Conservation (phyloP, 257 asterid species). For the Ilex asprella region DNA sequence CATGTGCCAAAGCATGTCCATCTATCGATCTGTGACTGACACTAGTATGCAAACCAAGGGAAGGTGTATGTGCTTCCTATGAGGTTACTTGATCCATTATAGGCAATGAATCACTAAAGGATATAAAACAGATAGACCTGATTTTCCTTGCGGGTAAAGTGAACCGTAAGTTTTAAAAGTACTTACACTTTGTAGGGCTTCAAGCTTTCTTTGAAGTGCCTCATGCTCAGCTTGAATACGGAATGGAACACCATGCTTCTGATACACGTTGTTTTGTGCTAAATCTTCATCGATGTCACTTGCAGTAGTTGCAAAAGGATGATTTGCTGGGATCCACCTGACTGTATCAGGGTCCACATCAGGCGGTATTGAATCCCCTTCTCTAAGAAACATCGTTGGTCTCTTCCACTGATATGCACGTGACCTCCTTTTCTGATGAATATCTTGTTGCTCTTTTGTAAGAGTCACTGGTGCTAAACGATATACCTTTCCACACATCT, state of each 20-base stretch:
- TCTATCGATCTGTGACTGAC: too few relatives aligned
- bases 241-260: constrained; percentile 94
- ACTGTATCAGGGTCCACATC: constrained; percentile 98
- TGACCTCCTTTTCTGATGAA: constrained; percentile 89
- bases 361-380: constrained; percentile 89
- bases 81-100: too few relatives aligned
- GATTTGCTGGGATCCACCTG: constrained; percentile 99
- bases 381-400: constrained; percentile 87
- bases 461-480: constrained; percentile 91
- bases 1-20: too few relatives aligned
- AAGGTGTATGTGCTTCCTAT: too few relatives aligned
- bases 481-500: constrained; percentile 95
- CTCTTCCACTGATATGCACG: constrained; percentile 99
- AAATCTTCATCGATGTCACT: constrained; percentile 91
- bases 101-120: not conserved
- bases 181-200: constrained; percentile 83
- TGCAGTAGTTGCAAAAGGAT: constrained; percentile 95
- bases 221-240: constrained; percentile 98
- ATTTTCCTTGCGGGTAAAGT: not conserved
- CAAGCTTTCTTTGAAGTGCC: constrained; percentile 92
- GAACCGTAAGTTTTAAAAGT: not conserved
- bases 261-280: constrained; percentile 87
- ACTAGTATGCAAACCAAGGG: too few relatives aligned
- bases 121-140: not conserved
- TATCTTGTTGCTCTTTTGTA: constrained; percentile 66